Evolutionary conservation across 805 yeast genomes (phyloP), one percentile per base, ranked within the genome.

Genomic region (Nakazawaea anatomiae): DNA sequence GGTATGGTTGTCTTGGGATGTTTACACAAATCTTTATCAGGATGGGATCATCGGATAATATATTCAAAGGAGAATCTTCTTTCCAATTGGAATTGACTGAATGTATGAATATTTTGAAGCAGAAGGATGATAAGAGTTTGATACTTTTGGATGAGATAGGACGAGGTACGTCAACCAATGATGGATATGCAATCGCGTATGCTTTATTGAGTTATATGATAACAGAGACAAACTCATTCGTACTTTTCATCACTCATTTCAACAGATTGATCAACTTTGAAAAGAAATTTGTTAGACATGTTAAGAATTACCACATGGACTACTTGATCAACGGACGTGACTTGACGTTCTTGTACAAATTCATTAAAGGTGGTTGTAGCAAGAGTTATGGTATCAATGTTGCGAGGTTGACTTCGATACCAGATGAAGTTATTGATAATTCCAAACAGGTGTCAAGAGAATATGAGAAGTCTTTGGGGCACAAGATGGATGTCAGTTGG

Each of bases 351-450:
- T 65, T 83, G 39, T 85, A 81, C 62, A 73, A 72, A 43, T 57
- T 82, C 32, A 73, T 62, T 10, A 57, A 61, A 9, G 88, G 87
- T 0, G 66, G 68, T 3, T 77, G 86, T 39, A 67, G 77, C 41
- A 76, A 83, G 50, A 87, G 91, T 50, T 89, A 85, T 64, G 97
- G 97, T 1, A 70, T 91, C 36, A 88, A 90, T 60, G 96, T 89
- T 39, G 97, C 96, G 0, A 76, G 80, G 53, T 60, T 89, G 52
- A 94, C 96, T 0, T 79, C 80, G 0, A 66, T 90, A 1, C 80
- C 83, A 0, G 60, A 58, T 3, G 61, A 59, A 1, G 68, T 85
- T 6, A 70, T 83, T 4, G 62, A 67, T 1, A 58, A 61, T 3
- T 89, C 89, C 0, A 66, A 57, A 44, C 46, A 49, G 18, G 61